Base-by-base conservation (phyloP, 1,139 yeast genomes). In the Yamadazyma conglobata region DNA sequence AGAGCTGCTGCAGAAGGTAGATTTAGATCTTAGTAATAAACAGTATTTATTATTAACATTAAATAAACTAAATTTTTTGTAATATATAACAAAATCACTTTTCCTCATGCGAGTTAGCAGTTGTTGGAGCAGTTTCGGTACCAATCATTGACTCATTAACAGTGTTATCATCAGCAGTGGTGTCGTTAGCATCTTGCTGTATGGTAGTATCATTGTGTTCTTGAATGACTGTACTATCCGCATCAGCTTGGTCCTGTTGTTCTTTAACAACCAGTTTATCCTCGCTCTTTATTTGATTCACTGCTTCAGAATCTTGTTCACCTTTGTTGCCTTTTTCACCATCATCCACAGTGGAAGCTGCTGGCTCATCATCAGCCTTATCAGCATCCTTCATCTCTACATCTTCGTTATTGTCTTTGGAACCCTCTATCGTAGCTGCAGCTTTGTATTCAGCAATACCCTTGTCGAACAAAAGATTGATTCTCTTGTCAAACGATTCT, bases 1-100 rank as follows among this genome's bases (percentile, higher is more conserved):
- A 52, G 59, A 48, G 77, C 57, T 38, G 73, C 60, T 31, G 75
- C 65, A 18, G 73, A 68, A 39, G 70, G 71, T 9, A 48, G 52
- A 20, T 54, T 59, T 34, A 38, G 39, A 30, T 24, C 27, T 11
- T 27, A 20, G 24, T 21, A 24, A 8, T 8, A 17, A 4, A 23
- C 14, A 15, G 11, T 22, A 15, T 19, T 28, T 28, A 12, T 24
- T 12, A 36, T 33, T 30, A 33, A 25, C 27, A 21, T 18, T 10
- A 17, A 22, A 22, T 22, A 16, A 22, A 27, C 18, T 22, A 28
- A 22, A 24, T 19, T 20, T 24, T 15, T 16, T n/a, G n/a, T n/a
- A n/a, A n/a, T n/a, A n/a, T n/a, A n/a, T n/a, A n/a, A n/a, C n/a
- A n/a, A n/a, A n/a, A n/a, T n/a, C n/a, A 25, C 29, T 35, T 35